Percentiles rank a stretch among this genome's conserved stretches.
Conservation (phyloP, 768 basidiomycete species). For the Hericium alpestre region DNA sequence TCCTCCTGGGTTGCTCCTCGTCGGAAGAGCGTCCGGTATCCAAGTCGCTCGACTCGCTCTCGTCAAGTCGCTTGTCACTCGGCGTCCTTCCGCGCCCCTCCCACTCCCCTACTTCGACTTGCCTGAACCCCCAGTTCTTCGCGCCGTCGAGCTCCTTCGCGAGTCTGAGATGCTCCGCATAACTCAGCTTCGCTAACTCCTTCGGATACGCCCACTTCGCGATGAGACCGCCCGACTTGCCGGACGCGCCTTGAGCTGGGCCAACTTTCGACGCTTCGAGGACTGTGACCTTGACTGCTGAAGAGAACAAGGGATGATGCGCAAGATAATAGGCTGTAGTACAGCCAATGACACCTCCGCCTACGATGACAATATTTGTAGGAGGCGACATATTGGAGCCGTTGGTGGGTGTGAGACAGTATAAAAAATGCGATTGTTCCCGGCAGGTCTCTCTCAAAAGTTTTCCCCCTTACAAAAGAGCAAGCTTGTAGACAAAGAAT, state of each 20-base stretch:
- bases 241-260: constrained; percentile 73
- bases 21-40: constrained; percentile 27
- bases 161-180: constrained; percentile 61
- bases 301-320: constrained; percentile 38
- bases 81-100: constrained; percentile 41
- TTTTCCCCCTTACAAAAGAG: no score
- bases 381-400: not conserved
- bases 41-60: constrained; percentile 44
- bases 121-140: constrained; percentile 76
- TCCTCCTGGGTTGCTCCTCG: not conserved
- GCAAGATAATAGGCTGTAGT: constrained; percentile 76
- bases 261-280: constrained; percentile 61
- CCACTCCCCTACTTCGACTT: constrained; percentile 65
- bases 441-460: no score
- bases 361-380: constrained; percentile 58
- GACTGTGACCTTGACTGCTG: constrained; percentile 38
- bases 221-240: constrained; percentile 78
- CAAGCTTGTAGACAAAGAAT: no score
- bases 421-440: not conserved
- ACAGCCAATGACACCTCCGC: constrained; percentile 81
- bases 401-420: not conserved
- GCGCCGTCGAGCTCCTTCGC: constrained; percentile 59
- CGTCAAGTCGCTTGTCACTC: constrained; percentile 19
- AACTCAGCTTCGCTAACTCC: constrained; percentile 61
- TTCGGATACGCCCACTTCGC: constrained; percentile 79